Conservation (phyloP, 2,329 filamentous ascomycete species). For the Sporothrix phasma region DNA sequence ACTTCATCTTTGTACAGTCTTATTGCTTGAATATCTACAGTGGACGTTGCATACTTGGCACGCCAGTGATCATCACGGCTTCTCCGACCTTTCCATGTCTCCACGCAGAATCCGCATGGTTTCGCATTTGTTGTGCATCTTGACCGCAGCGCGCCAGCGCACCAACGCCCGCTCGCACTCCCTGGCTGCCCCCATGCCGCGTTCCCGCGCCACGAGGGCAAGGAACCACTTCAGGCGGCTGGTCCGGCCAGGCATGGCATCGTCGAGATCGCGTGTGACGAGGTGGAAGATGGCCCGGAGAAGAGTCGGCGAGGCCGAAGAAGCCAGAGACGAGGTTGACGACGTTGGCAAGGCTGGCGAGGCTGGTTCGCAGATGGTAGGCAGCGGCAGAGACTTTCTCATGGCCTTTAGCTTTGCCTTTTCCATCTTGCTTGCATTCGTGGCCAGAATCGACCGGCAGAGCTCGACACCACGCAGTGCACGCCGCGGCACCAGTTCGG, state of each 20-base stretch:
- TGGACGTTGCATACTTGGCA: background rate
- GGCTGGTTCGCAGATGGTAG: too few species aligned
- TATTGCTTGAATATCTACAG: background rate
- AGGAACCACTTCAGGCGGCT: constrained; percentile 30
- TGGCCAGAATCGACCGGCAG: constrained; percentile 25
- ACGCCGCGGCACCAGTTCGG: constrained; percentile 19
- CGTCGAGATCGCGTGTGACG: constrained; percentile 28
- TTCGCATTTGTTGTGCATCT: background rate
- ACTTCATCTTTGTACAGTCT: background rate
- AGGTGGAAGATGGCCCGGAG: constrained; percentile 26
- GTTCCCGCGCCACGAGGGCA: constrained; percentile 23
- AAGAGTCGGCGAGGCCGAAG: constrained; percentile 17
- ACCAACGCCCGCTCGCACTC: constrained; percentile 20
- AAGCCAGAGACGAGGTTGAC: background rate
- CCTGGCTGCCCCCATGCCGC: constrained; percentile 20
- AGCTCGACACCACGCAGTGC: constrained; percentile 26
- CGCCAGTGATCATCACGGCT: background rate
- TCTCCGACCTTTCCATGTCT: too few species aligned
- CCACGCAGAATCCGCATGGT: background rate
- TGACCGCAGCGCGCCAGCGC: constrained; percentile 21
- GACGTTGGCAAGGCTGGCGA: too few species aligned
- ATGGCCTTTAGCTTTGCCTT: background rate
- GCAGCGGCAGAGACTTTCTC: background rate
- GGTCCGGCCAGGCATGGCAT: constrained; percentile 27
- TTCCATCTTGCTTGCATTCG: constrained; percentile 15